Evolutionary conservation across 345 rosid genomes (phyloP).

Genomic region (Nephelium lappaceum): DNA sequence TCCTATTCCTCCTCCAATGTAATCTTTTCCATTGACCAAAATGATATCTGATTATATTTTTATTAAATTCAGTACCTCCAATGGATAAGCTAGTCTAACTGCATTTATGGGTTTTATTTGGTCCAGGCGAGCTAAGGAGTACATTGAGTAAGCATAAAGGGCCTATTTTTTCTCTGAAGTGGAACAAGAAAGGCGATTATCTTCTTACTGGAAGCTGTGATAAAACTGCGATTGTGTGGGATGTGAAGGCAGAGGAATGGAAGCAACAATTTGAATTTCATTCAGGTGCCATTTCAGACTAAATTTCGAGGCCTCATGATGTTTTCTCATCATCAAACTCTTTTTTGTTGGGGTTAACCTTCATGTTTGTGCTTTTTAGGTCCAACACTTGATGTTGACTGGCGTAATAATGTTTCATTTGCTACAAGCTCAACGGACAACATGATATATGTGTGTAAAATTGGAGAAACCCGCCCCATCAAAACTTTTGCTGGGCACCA

Average conservation of each 20-base stretch:
- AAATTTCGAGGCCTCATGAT: not conserved
- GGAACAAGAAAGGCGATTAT: slow-evolving; percentile 99
- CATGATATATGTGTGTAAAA: slow-evolving; percentile 94
- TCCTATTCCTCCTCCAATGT: not conserved
- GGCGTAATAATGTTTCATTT: slow-evolving; percentile 95
- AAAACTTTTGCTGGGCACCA: slow-evolving; percentile 90
- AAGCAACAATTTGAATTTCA: slow-evolving; percentile 96
- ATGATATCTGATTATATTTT: not conserved
- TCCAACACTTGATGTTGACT: slow-evolving; percentile 98
- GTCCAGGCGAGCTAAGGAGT: slow-evolving; percentile 77
- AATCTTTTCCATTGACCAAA: not conserved
- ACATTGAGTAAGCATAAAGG: slow-evolving; percentile 94
- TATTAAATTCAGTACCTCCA: not conserved
- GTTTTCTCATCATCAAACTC: not conserved
- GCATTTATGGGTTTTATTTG: slow-evolving; percentile 15
- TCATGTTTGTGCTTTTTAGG: slow-evolving; percentile 47
- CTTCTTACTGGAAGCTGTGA: slow-evolving; percentile 98
- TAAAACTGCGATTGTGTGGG: slow-evolving; percentile 98
- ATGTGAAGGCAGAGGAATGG: slow-evolving; percentile 92
- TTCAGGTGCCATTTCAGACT: slow-evolving; percentile 47
- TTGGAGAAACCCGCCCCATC: slow-evolving; percentile 79
- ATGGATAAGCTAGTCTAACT: not conserved
- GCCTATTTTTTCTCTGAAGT: slow-evolving; percentile 96
- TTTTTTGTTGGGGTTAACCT: slow-evolving; percentile 7
- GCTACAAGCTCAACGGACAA: slow-evolving; percentile 95